Evolutionary conservation across 2,329 filamentous ascomycete species (phyloP), one percentile per base, ranked within the genome.

Genomic region (Colletotrichum graminicola): DNA sequence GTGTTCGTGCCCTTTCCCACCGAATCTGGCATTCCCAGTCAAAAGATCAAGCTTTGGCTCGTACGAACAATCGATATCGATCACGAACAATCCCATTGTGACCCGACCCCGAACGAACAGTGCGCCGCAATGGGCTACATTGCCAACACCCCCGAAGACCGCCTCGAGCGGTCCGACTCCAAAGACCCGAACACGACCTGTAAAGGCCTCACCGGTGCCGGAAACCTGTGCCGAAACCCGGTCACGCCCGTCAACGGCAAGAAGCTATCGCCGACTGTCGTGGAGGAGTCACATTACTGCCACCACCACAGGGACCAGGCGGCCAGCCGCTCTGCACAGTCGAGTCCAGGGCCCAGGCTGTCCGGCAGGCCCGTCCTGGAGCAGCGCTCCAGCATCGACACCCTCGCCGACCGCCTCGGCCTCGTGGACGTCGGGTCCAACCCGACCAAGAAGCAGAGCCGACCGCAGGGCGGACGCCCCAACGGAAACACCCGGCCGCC

Each of bases 221-320:
- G 96, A n/a, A 88, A 91, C 61, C 93, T 94, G 14, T 99, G 96
- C 83, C 90, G 95, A 74, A 89, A 94, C 62, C 85, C 91, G 7
- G 84, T 97, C 45, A 84, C 88, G 12, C 83, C 79, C 79, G 63
- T 47, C 39, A 47, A 36, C 29, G 66, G 72, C 54, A 73, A 66
- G 49, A 65, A 60, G 72, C 76, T 70, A 62, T 79, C 78, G 76
- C 72, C 75, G 71, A 75, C 73, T 72, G 77, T 80, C 73, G 74
- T 76, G 29, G 86, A 89, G 59, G 87, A 90, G 72, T 85, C 82
- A n/a, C 88, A 91, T 61, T 98, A 94, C 82, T 98, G 95, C 85
- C 97, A 93, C 92, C 94, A 98, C 80, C 96, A 99, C 84, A 95
- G 93, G 79, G 94, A 96, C 68, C 96, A 99, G 81, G 94, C 94